Evolutionary conservation across 1,139 yeast species (phyloP).

Genomic region (Trichomonascaceae sp.): DNA sequence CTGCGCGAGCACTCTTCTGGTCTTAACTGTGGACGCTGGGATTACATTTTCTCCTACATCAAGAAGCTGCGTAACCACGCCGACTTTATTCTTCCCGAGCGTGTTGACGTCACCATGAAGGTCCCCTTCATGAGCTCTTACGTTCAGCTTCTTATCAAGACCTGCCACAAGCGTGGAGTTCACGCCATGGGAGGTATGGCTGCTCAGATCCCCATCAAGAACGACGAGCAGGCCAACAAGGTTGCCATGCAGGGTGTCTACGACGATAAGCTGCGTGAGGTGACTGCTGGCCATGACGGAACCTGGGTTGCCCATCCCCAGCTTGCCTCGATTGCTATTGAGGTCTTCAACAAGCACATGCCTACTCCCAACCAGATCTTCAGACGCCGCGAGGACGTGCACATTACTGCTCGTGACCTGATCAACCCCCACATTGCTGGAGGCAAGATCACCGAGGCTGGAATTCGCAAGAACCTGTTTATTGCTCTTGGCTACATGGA

Average conservation of each 20-base stretch:
- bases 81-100: conserved; percentile 55
- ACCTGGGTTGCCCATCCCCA: conserved; percentile 82
- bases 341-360: conserved; percentile 71
- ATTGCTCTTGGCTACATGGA: conserved; percentile 70
- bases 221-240: conserved; percentile 49
- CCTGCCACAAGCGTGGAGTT: conserved; percentile 63
- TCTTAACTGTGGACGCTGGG: conserved; percentile 77
- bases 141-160: conserved; percentile 52
- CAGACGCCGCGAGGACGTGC: conserved; percentile 35
- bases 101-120: conserved; percentile 61
- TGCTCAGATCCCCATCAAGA: conserved; percentile 68
- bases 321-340: conserved; percentile 59
- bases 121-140: conserved; percentile 66
- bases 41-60: conserved; percentile 61
- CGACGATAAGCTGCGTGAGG: conserved; percentile 65
- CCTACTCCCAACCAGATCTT: conserved; percentile 74
- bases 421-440: conserved; percentile 56
- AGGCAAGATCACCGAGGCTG: conserved; percentile 57
- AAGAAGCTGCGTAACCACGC: conserved; percentile 53
- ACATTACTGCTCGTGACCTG: conserved; percentile 52
- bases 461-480: conserved; percentile 56
- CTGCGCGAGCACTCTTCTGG: conserved; percentile 65
- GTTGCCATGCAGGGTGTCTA: conserved; percentile 60
- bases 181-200: conserved; percentile 85
- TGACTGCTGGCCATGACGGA: conserved; percentile 63